phyloP scores from a whole-genome alignment of 2,329 filamentous ascomycete species.

The Lasiodiplodia sp. region DNA sequence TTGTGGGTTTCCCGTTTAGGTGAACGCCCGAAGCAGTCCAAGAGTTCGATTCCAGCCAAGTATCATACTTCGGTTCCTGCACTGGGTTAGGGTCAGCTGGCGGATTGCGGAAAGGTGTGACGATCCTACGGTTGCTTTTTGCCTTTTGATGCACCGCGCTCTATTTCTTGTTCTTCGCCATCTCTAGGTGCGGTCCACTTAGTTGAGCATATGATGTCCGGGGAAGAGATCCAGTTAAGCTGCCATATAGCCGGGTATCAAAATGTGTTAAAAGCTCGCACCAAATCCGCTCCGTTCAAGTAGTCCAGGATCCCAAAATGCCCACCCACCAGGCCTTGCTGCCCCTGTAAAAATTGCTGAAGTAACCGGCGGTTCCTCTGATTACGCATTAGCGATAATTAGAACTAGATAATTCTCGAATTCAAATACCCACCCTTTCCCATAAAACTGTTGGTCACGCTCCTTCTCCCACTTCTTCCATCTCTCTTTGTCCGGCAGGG shows the following conservation, averaged over 20 bases:
- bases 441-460: conserved; percentile 10
- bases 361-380: conserved; percentile 18
- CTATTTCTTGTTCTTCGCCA: too few species aligned
- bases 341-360: not conserved
- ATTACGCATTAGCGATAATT: not conserved
- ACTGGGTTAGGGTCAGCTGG: too few species aligned
- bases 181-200: too few species aligned
- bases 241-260: not conserved
- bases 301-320: not conserved
- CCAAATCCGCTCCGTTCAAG: not conserved
- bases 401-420: not conserved
- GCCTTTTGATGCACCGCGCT: too few species aligned
- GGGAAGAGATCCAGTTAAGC: too few species aligned
- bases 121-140: too few species aligned
- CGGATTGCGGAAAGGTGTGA: too few species aligned
- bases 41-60: too few species aligned
- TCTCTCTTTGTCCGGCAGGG: conserved; percentile 1
- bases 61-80: too few species aligned
- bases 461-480: conserved; percentile 24
- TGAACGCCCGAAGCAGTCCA: too few species aligned
- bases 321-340: conserved; percentile 15
- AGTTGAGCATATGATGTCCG: too few species aligned
- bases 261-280: not conserved
- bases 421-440: not conserved
- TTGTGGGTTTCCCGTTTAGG: too few species aligned